phyloP scores from a whole-genome alignment of 768 basidiomycete species.

The Filobasidium wieringae region DNA sequence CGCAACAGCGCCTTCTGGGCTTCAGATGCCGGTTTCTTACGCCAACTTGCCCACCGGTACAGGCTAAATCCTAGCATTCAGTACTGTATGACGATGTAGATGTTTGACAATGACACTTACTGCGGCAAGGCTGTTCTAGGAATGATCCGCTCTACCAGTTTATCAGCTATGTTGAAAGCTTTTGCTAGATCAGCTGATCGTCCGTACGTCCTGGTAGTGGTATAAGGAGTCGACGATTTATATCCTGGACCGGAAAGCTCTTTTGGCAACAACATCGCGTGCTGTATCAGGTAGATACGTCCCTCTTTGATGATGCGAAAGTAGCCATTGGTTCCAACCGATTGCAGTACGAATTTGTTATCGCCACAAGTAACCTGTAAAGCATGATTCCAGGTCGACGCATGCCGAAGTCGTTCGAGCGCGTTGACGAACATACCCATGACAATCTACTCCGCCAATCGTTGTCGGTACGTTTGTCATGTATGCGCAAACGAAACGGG shows the following conservation, averaged over 20 bases:
- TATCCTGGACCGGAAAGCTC: constrained; percentile 1
- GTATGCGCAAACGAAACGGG: constrained; percentile 45
- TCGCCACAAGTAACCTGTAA: constrained; percentile 63
- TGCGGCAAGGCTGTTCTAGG: constrained; percentile 16
- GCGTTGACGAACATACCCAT: neutral
- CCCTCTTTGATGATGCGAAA: constrained; percentile 17
- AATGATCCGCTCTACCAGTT: constrained; percentile 18
- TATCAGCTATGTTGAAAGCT: constrained; percentile 26
- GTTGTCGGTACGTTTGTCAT: neutral
- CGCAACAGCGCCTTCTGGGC: constrained; percentile 18
- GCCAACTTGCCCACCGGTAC: constrained; percentile 28
- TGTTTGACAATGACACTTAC: constrained; percentile 14
- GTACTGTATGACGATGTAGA: neutral
- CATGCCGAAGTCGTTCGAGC: constrained; percentile 11
- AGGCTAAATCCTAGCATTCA: constrained; percentile 4
- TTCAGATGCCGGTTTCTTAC: constrained; percentile 18
- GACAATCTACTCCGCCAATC: neutral
- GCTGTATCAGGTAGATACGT: constrained; percentile 16
- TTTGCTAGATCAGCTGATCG: constrained; percentile 24
- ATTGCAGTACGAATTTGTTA: constrained; percentile 49
- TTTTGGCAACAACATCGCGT: constrained; percentile 16
- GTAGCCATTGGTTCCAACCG: constrained; percentile 22
- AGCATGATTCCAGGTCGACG: constrained; percentile 42
- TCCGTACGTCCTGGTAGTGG: constrained; percentile 10
- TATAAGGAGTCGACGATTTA: constrained; percentile 10